phyloP scores from a whole-genome alignment of 176 grass and related monocot species.

The Guadua angustifolia region DNA sequence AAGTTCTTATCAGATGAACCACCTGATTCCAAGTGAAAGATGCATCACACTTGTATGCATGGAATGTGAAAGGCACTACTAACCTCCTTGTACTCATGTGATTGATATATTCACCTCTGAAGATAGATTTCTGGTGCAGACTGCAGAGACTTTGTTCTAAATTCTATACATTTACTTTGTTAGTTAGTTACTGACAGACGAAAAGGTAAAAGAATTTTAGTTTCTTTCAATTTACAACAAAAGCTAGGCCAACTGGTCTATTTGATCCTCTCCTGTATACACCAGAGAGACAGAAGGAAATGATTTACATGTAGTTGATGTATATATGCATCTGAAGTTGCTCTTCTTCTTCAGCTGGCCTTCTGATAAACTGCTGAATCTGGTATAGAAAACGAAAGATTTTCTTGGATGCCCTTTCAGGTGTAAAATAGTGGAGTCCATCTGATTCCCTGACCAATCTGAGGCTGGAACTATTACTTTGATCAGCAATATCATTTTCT shows the following conservation, averaged over 20 bases:
- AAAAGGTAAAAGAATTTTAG: neutral
- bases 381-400: constrained; percentile 26
- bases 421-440: constrained; percentile 45
- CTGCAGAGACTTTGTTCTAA: neutral
- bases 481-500: constrained; percentile 32
- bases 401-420: constrained; percentile 39
- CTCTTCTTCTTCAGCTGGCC: constrained; percentile 28
- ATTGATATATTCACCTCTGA: neutral
- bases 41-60: neutral
- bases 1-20: neutral
- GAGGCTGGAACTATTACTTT: constrained; percentile 29
- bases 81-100: neutral
- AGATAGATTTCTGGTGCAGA: neutral
- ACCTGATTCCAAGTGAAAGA: neutral
- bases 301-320: constrained; percentile 2
- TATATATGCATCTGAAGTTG: constrained; percentile 27
- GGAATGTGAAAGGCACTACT: neutral
- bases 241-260: neutral
- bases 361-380: constrained; percentile 42
- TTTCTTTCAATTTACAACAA: neutral
- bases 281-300: constrained; percentile 2
- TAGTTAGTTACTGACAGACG: neutral
- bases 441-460: constrained; percentile 47
- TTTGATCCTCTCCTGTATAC: constrained; percentile 16
- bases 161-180: neutral